Base-by-base conservation (phyloP, 2,329 filamentous ascomycete genomes). In the Diaporthe eres region DNA sequence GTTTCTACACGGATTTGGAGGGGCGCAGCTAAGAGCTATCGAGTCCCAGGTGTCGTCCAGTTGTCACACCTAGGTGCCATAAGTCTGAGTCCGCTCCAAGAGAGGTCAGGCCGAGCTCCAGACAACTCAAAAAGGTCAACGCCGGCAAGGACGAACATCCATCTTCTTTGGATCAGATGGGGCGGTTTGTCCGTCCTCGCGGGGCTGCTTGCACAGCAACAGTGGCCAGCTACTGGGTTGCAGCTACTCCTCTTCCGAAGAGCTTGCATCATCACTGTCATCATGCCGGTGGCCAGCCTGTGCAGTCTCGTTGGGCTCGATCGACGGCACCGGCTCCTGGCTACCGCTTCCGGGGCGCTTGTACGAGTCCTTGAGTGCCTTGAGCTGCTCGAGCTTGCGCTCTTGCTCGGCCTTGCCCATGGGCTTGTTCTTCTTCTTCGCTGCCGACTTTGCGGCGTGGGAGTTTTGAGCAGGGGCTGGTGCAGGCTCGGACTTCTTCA, bases 381-480 rank as follows among this genome's bases (percentile, higher is more conserved):
- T 88, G 34, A 94, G 87, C 81, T 91, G 87, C 78, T 89, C 87
- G 80, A 94, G 93, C 78, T 90, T 92, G 57, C 89, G 88, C 81
- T 94, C 92, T 84, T 94, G 93, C 83, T 94, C 92, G 47, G 86
- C 85, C 84, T 93, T 93, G 84, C 91, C 92, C 93, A 94, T 94
- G 1, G 93, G 93, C 87, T 94, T 94, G 83, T 94, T 94, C 87
- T 94, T 94, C 86, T 92, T 92, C 72, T 90, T 89, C 84, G 92
- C 92, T 77, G 85, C 85, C 31, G 84, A 82, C 60, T 79, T 81
- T 22, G 81, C 25, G 10, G 67, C 60, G 47, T 37, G 63, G 19
- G 74, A 60, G 42, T 39, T 71, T 28, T 68, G 65, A 74, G 60
- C 78, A n/a, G 77, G 77, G 71, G 79, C 75, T 2, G 78, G 78